A percentile compares a stretch with the other conserved stretches of the same genome.
Conservation (phyloP, 1,284 basidiomycete genomes). For the Lentinula novae-zelandiae region DNA sequence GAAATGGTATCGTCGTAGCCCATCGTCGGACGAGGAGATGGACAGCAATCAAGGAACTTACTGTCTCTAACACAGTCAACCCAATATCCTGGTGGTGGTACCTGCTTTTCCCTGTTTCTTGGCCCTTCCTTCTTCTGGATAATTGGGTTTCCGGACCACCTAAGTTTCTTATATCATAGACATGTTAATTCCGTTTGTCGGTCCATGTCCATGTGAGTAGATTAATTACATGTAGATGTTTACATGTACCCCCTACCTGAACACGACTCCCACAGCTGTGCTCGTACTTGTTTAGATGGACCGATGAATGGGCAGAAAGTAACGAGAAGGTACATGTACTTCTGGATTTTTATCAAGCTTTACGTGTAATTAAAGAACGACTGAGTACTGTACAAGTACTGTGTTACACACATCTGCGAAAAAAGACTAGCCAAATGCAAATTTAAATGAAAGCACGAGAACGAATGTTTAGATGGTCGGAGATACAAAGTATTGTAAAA, state of each 20-base stretch:
- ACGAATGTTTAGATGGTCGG: not conserved
- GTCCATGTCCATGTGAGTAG: not conserved
- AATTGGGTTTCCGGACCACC: not conserved
- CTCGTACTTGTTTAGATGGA: not conserved
- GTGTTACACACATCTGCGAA: not conserved
- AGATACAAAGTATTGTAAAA: not conserved
- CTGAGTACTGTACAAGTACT: not conserved
- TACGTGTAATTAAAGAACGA: no score
- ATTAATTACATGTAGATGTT: not conserved
- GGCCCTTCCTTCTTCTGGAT: not conserved
- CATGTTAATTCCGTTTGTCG: not conserved
- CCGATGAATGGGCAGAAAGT: no score
- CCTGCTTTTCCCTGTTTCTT: conserved; percentile 4
- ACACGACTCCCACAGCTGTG: not conserved
- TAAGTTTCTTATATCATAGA: not conserved
- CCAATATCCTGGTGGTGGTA: conserved; percentile 7
- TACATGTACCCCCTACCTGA: not conserved
- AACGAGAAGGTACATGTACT: no score
- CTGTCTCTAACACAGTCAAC: not conserved
- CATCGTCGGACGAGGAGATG: conserved; percentile 22
- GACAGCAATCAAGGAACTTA: not conserved
- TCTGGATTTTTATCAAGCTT: no score
- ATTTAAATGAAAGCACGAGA: not conserved
- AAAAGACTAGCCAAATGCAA: not conserved
- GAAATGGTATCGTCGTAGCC: conserved; percentile 30